These are phyloP conservation scores for Vitis rotundifolia DNA, from an alignment of 164 flowering plant genomes.

Conservation along the genomic window DNA sequence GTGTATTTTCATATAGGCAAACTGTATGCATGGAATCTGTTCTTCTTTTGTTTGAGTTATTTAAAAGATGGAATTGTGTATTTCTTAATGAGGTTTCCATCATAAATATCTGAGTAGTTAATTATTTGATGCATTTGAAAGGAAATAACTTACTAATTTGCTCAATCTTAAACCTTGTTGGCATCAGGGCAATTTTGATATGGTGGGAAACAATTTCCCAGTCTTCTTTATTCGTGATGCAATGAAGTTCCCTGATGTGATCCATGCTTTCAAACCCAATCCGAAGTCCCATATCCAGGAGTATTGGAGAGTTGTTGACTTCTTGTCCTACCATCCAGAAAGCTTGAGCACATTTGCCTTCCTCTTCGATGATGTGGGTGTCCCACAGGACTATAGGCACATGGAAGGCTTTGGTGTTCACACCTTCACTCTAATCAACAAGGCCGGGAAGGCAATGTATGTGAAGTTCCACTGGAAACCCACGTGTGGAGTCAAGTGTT, in stretches of 20 bases:
- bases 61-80: background rate
- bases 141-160: background rate
- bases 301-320: slow-evolving; percentile 79
- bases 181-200: slow-evolving; percentile 72
- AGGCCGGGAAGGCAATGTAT: slow-evolving; percentile 73
- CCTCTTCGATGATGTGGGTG: slow-evolving; percentile 88
- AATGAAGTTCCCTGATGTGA: slow-evolving; percentile 83
- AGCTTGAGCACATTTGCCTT: slow-evolving; percentile 87
- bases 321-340: slow-evolving; percentile 93
- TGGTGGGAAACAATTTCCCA: slow-evolving; percentile 85
- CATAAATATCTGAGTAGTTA: too few relatives aligned
- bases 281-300: slow-evolving; percentile 89
- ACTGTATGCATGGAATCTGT: too few relatives aligned
- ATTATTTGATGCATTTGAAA: too few relatives aligned
- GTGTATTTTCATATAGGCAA: too few relatives aligned
- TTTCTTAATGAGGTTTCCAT: background rate
- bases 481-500: slow-evolving; percentile 87
- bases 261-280: slow-evolving; percentile 82
- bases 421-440: slow-evolving; percentile 79
- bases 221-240: slow-evolving; percentile 85
- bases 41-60: too few relatives aligned
- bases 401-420: slow-evolving; percentile 98
- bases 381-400: slow-evolving; percentile 92
- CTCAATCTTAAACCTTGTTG: slow-evolving; percentile 1
- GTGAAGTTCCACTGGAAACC: slow-evolving; percentile 99